Percentiles rank a stretch among this genome's conserved stretches.
Conservation (phyloP, 108 stramenopile species). For the Fragilariopsis cylindrus region DNA sequence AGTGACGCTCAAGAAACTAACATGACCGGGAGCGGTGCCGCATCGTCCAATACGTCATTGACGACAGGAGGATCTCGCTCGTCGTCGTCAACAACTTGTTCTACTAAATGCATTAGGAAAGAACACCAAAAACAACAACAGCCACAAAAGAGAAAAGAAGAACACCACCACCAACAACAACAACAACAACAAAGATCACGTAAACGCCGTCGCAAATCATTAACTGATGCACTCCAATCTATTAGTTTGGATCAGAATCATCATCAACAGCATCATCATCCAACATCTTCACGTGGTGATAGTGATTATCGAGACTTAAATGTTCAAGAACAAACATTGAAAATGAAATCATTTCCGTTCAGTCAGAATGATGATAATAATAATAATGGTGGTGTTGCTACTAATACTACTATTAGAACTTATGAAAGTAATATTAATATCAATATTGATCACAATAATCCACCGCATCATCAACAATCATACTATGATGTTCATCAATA, state of each 20-base stretch:
- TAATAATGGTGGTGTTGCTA: too few relatives aligned
- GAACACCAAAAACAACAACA: too few relatives aligned
- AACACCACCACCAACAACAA: too few relatives aligned
- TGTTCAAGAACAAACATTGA: slow-evolving; percentile 24
- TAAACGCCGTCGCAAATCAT: neutral
- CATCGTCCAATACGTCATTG: slow-evolving; percentile 1
- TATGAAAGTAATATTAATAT: too few relatives aligned
- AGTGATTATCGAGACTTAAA: neutral
- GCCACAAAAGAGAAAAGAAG: too few relatives aligned
- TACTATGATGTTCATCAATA: too few relatives aligned
- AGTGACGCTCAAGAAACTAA: neutral
- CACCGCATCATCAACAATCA: too few relatives aligned
- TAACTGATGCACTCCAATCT: slow-evolving; percentile 10
- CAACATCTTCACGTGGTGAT: too few relatives aligned
- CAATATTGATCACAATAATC: too few relatives aligned
- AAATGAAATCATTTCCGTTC: slow-evolving; percentile 1
- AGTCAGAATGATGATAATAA: neutral
- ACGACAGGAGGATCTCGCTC: slow-evolving; percentile 8
- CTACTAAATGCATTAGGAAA: neutral
- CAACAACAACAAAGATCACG: neutral
- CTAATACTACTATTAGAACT: too few relatives aligned
- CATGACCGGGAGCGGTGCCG: neutral
- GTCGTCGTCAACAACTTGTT: neutral
- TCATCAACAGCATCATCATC: too few relatives aligned
- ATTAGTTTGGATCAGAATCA: slow-evolving; percentile 3